Evolutionary conservation across 108 stramenopile species (phyloP), one percentile per base, ranked within the genome.

Genomic region (Cyclotella choctawhatcheeana): DNA sequence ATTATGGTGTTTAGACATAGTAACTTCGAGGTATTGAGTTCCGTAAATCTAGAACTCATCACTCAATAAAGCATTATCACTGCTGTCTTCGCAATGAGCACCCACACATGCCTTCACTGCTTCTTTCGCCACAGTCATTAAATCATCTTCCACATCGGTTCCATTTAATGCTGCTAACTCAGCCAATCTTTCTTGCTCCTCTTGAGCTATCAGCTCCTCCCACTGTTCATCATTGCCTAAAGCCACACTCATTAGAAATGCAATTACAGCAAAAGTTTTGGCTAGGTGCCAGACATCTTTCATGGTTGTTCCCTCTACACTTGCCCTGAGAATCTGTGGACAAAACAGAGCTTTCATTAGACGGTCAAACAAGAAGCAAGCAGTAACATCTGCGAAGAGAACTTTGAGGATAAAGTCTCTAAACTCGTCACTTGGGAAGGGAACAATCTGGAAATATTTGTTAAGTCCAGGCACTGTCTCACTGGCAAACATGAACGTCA

Each of bases 361-460:
- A 5, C 97, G 84, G 67, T 99, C 98, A 75, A 97, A 91, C 17
- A 83, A 56, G 63, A 98, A 96, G 29, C 95, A 87, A 3, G 90
- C 77, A 29, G 73, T 53, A 10, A 99, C 86, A 71, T 97, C 94
- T 31, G 86, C 66, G 44, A 75, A 68, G 29, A 99, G 84, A 40
- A 97, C 67, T 24, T 69, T 81, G 18, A 99, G 70, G 45, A 99
- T 87, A 48, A 82, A 88, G 70, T 97, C 87, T 25, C 99, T 76
- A 84, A 98, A 98, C 22, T 58, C 69, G 35, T 93, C 94, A 65
- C 93, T 86, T 5, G 99, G 99, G 77, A 99, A 99, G 3, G 99
- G 94, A 12, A 96, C 97, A 22, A 99, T 81, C 74, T 99, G 97
- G 77, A 99, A 90, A 69, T 95, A 96, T 55, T 96, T 93, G 88